These are phyloP conservation scores for Dictyostelium discoideum DNA, from an alignment of 78 protist genomes.

Conservation along the genomic window dicty_2.7 NC_007088.5:2240001-2240500, in stretches of 20 bases:
- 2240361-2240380: background rate
- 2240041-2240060: slow-evolving; percentile 3
- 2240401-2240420: background rate
- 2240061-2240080: slow-evolving; percentile 12
- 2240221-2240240: slow-evolving; percentile 6
- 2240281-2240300: background rate
- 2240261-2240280: slow-evolving; percentile 5
- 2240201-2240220: slow-evolving; percentile 34
- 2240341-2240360: background rate
- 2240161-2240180: slow-evolving; percentile 4
- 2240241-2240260: slow-evolving; percentile 5
- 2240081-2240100: slow-evolving; percentile 27
- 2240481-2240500: too few species aligned
- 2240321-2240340: background rate
- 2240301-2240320: too few species aligned
- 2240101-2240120: slow-evolving; percentile 8
- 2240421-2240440: background rate
- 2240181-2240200: slow-evolving; percentile 15
- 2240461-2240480: too few species aligned
- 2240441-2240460: background rate
- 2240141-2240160: background rate
- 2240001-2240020: background rate
- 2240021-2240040: background rate
- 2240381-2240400: too few species aligned
- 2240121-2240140: slow-evolving; percentile 20